Base-by-base conservation (phyloP, 2,329 filamentous ascomycete species). In the Colletotrichum sp. region DNA sequence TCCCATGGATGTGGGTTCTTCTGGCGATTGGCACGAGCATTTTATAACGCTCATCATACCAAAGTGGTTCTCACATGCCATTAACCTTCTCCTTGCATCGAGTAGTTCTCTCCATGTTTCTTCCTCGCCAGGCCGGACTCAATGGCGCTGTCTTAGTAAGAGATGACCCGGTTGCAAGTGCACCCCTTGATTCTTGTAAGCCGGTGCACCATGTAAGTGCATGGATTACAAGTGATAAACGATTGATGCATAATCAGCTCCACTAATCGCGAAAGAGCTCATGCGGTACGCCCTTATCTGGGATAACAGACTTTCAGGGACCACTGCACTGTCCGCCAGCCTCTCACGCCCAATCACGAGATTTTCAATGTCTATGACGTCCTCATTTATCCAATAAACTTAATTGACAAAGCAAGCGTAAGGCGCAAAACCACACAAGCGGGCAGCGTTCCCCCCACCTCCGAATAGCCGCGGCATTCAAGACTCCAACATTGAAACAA, bases 301-400 rank as follows among this genome's bases (percentile, higher is more conserved):
- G n/a, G 44, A 52, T 52, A 52, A 52, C 44, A 52, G 44, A 52
- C 44, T 52, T 52, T 21, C 44, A 52, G 44, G 44, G 44, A 52
- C 44, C 44, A 52, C 44, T 13, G 44, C 44, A 52, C n/a, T 52
- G 44, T 52, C 44, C 44, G 44, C 44, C 10, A 6, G 44, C 44
- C 44, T 52, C 6, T 52, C 44, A 21, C n/a, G 12, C n/a, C 44
- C 32, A 64, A 15, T 64, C 32, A 26, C 34, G 24, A 13, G 34
- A 21, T 18, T 34, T 28, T 65, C 49, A 66, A 39, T 66, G 39
- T 44, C 64, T 34, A 66, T 52, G 26, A 30, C 39, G 64, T 34
- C 64, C 49, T 66, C 64, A 66, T 66, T 55, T 52, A 52, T 66
- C 64, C 28, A 65, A 63, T 63, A 63, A 63, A 26, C 59, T 63